A percentile compares a stretch with the other conserved stretches of the same genome.
Evolutionary conservation across 2,329 filamentous ascomycete species (phyloP).

Genomic region (Ramularia endophylla): DNA sequence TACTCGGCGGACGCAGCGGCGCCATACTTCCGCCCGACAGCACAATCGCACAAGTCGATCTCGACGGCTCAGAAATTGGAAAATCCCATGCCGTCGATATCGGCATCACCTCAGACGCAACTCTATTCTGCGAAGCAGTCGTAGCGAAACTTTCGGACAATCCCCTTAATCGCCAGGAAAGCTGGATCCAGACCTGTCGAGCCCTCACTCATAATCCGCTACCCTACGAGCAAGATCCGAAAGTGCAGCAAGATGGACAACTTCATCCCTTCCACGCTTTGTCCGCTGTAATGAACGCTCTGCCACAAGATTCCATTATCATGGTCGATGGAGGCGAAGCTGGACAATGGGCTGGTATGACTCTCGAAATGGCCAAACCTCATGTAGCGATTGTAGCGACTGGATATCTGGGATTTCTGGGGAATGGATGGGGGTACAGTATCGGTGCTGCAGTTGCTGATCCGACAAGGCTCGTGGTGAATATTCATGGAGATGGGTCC

Average conservation of each 20-base stretch:
- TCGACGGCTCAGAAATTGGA: slow-evolving; percentile 40
- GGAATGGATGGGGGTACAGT: slow-evolving; percentile 43
- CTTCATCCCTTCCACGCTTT: slow-evolving; percentile 42
- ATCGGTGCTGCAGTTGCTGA: slow-evolving; percentile 40
- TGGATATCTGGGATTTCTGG: slow-evolving; percentile 42
- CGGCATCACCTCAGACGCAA: slow-evolving; percentile 38
- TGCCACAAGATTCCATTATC: slow-evolving; percentile 34
- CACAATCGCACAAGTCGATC: slow-evolving; percentile 39
- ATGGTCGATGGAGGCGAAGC: slow-evolving; percentile 39
- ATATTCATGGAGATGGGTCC: slow-evolving; percentile 42
- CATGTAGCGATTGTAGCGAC: slow-evolving; percentile 27
- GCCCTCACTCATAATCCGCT: slow-evolving; percentile 18
- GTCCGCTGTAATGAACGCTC: slow-evolving; percentile 31
- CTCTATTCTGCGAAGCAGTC: slow-evolving; percentile 26
- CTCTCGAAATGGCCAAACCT: slow-evolving; percentile 24
- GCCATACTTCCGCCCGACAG: slow-evolving; percentile 33
- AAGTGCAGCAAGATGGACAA: slow-evolving; percentile 25
- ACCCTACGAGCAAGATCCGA: slow-evolving; percentile 21
- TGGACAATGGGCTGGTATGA: slow-evolving; percentile 33
- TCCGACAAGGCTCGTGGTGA: slow-evolving; percentile 35
- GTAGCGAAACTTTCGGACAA: slow-evolving; percentile 9
- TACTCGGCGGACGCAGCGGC: slow-evolving; percentile 13
- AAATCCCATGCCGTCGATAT: slow-evolving; percentile 34
- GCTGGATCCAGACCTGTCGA: slow-evolving; percentile 27
- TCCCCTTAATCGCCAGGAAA: slow-evolving; percentile 12